Evolutionary conservation across 164 flowering plant species (phyloP).

Genomic region (Vitis labrusca): DNA sequence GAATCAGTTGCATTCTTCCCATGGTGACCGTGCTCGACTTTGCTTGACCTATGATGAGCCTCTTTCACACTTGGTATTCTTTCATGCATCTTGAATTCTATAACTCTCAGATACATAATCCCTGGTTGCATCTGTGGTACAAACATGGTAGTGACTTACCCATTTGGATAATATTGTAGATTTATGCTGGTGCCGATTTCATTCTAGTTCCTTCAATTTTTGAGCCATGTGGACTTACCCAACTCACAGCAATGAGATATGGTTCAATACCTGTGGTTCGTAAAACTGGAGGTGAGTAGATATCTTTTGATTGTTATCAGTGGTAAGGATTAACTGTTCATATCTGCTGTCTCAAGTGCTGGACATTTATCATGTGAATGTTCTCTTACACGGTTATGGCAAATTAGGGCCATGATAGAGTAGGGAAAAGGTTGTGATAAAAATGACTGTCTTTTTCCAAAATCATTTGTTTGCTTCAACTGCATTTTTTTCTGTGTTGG

Average conservation of each 20-base stretch:
- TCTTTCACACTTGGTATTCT: conserved; percentile 90
- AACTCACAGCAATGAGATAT: conserved; percentile 93
- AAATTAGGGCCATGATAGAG: too few relatives aligned
- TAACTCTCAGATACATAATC: neutral
- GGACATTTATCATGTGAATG: too few relatives aligned
- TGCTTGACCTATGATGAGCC: conserved; percentile 95
- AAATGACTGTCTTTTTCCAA: neutral
- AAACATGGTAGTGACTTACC: neutral
- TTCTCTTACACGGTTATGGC: too few relatives aligned
- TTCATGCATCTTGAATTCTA: neutral
- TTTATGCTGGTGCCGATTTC: conserved; percentile 95
- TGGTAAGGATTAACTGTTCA: neutral
- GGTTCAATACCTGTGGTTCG: conserved; percentile 96
- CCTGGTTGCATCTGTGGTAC: neutral
- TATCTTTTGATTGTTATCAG: neutral
- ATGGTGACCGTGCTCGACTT: conserved; percentile 76
- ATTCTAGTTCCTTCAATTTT: conserved; percentile 93
- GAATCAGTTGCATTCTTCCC: conserved; percentile 74
- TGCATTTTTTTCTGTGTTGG: neutral
- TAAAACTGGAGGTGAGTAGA: conserved; percentile 83
- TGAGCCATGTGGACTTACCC: conserved; percentile 99
- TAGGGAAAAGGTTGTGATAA: neutral
- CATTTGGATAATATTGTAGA: conserved; percentile 37
- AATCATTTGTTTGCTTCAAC: neutral
- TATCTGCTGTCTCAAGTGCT: too few relatives aligned